Conservation (phyloP, 2,329 filamentous ascomycete species). For the Didymella sp. region DNA sequence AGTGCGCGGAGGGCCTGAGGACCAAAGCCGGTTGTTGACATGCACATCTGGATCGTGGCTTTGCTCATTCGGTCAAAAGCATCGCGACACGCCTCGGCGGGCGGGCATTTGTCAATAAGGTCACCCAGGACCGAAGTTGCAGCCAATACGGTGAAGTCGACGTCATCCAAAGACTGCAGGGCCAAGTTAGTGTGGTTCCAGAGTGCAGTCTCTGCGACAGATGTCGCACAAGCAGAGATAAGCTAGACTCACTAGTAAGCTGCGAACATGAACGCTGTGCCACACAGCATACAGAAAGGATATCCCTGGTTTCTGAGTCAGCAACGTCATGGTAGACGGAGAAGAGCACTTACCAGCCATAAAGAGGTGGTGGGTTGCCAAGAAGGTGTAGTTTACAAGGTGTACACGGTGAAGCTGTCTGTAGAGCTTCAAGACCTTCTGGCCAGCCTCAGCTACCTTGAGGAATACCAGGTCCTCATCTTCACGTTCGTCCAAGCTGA, state of each 20-base stretch:
- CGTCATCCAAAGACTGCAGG: slow-evolving; percentile 80
- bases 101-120: slow-evolving; percentile 91
- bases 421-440: slow-evolving; percentile 90
- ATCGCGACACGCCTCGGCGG: slow-evolving; percentile 91
- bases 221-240: slow-evolving; percentile 20
- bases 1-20: slow-evolving; percentile 43
- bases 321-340: slow-evolving; percentile 13
- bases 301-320: slow-evolving; percentile 61
- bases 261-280: slow-evolving; percentile 90
- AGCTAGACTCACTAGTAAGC: slow-evolving; percentile 72
- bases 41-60: slow-evolving; percentile 93
- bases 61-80: slow-evolving; percentile 95
- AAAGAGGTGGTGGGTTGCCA: slow-evolving; percentile 95
- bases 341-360: slow-evolving; percentile 75
- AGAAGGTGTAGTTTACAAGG: slow-evolving; percentile 93
- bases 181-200: slow-evolving; percentile 20
- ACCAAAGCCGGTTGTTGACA: slow-evolving; percentile 84
- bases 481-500: slow-evolving; percentile 70
- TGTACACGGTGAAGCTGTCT: slow-evolving; percentile 85
- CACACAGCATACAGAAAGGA: slow-evolving; percentile 97
- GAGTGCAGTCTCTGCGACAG: slow-evolving; percentile 3
- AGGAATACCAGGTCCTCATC: slow-evolving; percentile 92
- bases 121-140: slow-evolving; percentile 92
- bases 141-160: slow-evolving; percentile 94
- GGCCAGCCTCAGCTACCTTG: slow-evolving; percentile 93